These are phyloP conservation scores for Selenicereus undatus DNA, from an alignment of 148 eudicot genomes.

Conservation along the genomic window DNA sequence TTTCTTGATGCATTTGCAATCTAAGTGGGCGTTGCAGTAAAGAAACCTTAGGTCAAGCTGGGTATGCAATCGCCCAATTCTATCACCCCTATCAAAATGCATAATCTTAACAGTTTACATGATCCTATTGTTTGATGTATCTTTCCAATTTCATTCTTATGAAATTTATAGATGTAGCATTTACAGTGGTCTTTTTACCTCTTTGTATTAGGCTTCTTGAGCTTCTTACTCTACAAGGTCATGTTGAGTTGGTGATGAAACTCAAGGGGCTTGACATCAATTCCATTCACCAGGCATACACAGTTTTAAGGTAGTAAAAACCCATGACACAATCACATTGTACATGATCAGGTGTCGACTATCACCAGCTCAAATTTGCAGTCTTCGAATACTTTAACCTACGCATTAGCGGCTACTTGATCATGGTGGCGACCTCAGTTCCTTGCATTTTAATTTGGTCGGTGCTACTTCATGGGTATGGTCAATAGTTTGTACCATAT, in stretches of 20 bases:
- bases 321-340: not conserved
- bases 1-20: no score
- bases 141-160: not conserved
- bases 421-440: not conserved
- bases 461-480: not conserved
- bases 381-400: no score
- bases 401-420: no score
- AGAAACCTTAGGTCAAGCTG: no score
- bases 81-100: no score
- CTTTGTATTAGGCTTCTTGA: conserved; percentile 33
- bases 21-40: no score
- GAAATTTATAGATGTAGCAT: not conserved
- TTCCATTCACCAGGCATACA: conserved; percentile 33
- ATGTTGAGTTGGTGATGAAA: conserved; percentile 37
- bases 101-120: no score
- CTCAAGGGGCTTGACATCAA: conserved; percentile 39
- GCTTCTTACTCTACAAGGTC: conserved; percentile 39
- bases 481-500: not conserved
- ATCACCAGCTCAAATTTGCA: not conserved
- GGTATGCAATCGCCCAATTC: no score
- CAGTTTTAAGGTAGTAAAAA: conserved; percentile 12
- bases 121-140: no score
- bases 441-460: not conserved
- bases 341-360: not conserved
- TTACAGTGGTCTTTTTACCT: not conserved